Evolutionary conservation across 2,329 filamentous ascomycete species (phyloP).

Genomic region (Alternaria brassicicola): DNA sequence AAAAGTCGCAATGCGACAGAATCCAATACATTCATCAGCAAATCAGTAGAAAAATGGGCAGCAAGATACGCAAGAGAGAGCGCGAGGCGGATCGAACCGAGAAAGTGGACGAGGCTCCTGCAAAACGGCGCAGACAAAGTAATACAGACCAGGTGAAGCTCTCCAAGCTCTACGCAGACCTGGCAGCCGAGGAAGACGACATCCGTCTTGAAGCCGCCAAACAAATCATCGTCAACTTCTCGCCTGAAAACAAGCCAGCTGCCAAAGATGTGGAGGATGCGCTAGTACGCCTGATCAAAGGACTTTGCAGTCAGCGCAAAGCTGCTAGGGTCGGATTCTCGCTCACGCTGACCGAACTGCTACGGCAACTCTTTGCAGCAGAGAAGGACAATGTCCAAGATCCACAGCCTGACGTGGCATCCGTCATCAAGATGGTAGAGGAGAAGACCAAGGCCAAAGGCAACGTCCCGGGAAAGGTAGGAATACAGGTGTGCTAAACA

Average conservation of each 20-base stretch:
- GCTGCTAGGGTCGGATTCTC: slow-evolving; percentile 89
- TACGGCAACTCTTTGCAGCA: slow-evolving; percentile 70
- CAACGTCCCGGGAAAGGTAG: slow-evolving; percentile 61
- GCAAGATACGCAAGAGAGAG: slow-evolving; percentile 37
- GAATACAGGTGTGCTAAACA: slow-evolving; percentile 14
- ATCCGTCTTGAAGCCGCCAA: slow-evolving; percentile 54
- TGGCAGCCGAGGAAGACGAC: slow-evolving; percentile 55
- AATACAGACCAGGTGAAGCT: slow-evolving; percentile 52
- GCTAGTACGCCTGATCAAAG: slow-evolving; percentile 70
- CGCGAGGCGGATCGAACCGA: slow-evolving; percentile 28
- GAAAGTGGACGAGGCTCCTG: slow-evolving; percentile 25
- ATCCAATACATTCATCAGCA: not conserved
- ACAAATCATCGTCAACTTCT: slow-evolving; percentile 52
- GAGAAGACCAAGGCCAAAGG: slow-evolving; percentile 59
- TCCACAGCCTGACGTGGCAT: slow-evolving; percentile 48
- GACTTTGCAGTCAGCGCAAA: slow-evolving; percentile 88
- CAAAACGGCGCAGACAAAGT: slow-evolving; percentile 46
- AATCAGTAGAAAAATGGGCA: slow-evolving; percentile 27
- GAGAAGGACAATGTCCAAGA: slow-evolving; percentile 37
- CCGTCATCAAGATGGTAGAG: slow-evolving; percentile 59
- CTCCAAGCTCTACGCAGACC: slow-evolving; percentile 54
- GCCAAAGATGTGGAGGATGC: slow-evolving; percentile 49
- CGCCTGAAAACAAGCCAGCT: slow-evolving; percentile 46
- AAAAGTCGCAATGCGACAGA: slow-evolving; percentile 7
- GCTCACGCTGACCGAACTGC: slow-evolving; percentile 80